Evolutionary conservation across 805 yeast species (phyloP).

Genomic region (Metschnikowia corniflorae): DNA sequence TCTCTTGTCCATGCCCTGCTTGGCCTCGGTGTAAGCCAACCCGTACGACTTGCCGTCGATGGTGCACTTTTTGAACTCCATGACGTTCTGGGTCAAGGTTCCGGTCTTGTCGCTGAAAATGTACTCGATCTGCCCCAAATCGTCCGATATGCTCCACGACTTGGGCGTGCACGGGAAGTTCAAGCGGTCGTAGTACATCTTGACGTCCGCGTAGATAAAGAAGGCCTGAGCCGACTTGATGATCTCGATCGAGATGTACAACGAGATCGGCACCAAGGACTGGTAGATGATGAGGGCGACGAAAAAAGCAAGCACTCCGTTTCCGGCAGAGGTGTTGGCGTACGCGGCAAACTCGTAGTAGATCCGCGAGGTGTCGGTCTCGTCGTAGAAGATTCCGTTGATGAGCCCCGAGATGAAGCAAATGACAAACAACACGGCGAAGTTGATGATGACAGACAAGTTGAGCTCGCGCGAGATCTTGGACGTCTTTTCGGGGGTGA

Average conservation of each 20-base stretch:
- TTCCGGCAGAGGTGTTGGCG: conserved; percentile 56
- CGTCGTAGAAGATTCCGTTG: conserved; percentile 60
- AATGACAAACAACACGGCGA: conserved; percentile 54
- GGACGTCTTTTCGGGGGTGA: conserved; percentile 70
- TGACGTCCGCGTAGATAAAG: conserved; percentile 72
- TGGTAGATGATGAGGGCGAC: conserved; percentile 75
- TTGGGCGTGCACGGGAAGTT: conserved; percentile 84
- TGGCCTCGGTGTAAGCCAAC: conserved; percentile 77
- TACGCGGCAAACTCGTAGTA: conserved; percentile 61
- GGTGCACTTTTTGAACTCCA: conserved; percentile 83
- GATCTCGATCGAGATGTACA: conserved; percentile 78
- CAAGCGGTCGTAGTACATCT: conserved; percentile 62
- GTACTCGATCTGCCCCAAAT: conserved; percentile 81
- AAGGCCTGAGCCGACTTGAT: conserved; percentile 79
- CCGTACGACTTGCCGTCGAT: conserved; percentile 73
- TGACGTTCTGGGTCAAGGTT: conserved; percentile 76
- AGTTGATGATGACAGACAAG: conserved; percentile 61
- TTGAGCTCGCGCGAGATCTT: conserved; percentile 65
- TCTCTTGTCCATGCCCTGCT: conserved; percentile 73
- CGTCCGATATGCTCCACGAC: conserved; percentile 83
- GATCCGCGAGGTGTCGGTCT: conserved; percentile 41
- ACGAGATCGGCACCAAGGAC: conserved; percentile 77
- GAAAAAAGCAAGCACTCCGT: conserved; percentile 69
- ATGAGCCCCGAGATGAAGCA: conserved; percentile 69
- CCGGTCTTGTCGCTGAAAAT: conserved; percentile 85